Evolutionary conservation across 2,329 filamentous ascomycete species (phyloP), one percentile per base, ranked within the genome.

Genomic region (Cryoendolithus antarcticus): DNA sequence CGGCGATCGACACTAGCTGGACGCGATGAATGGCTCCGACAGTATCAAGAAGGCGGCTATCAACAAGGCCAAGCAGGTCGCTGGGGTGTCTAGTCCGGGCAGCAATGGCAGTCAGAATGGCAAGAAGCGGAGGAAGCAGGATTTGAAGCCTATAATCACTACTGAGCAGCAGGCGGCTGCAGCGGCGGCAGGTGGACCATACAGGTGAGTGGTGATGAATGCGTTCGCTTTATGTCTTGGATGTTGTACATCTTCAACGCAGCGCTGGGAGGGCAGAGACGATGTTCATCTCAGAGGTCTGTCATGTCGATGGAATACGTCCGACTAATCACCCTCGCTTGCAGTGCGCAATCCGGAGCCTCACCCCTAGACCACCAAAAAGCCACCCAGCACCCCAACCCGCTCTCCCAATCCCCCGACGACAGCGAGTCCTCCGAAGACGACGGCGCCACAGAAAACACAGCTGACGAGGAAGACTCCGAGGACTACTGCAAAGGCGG

Each of bases 401-500:
- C 68, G 67, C 71, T 76, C 64, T 79, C 66, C 70, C 72, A 80
- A 53, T 89, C 86, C 46, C 82, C 84, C 43, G 81, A 81, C 38
- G 56, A 52, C 32, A 56, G 53, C 42, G 54, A 56, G 39, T 75
- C 78, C 40, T 84, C 80, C 44, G 83, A 83, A 34, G 86, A 89
- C 64, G 88, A 94, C 60, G 24, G 24, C 24, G 73, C 76, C 51
- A 77, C 82, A 62, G 88, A 95, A 56, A 88, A 91, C 59, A 93
- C 89, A 30, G 89, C 88, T 57, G 91, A 96, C 60, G 91, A 98
- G 66, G 91, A 98, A 66, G 91, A 98, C 64, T 94, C 86, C 35
- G 89, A 96, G 65, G 91, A 98, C 64, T 98, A 98, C 69, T 95
- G 89, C 75, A 96, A 96, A 66, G 91, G 91, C 56, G 91, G 91